Evolutionary conservation across 1,139 yeast genomes (phyloP).

Genomic region (Hansenula lynferdii): DNA sequence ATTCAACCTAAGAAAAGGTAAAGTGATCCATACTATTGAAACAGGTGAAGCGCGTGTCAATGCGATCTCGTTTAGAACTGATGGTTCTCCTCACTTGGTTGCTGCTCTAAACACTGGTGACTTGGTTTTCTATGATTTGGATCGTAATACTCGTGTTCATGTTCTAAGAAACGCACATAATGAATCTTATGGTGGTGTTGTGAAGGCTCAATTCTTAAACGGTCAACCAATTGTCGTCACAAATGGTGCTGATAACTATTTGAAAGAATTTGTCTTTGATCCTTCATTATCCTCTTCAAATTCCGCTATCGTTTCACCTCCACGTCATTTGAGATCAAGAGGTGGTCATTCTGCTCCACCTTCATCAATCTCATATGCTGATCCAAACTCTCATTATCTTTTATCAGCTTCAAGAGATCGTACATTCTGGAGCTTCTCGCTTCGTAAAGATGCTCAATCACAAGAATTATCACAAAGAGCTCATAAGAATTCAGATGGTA

Average conservation of each 20-base stretch:
- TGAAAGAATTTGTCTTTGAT: conserved; percentile 91
- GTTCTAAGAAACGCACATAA: conserved; percentile 68
- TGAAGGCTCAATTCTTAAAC: conserved; percentile 69
- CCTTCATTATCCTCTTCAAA: conserved; percentile 58
- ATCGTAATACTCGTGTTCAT: conserved; percentile 68
- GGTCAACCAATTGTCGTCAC: conserved; percentile 95
- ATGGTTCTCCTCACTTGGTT: conserved; percentile 81
- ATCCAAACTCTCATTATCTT: conserved; percentile 75
- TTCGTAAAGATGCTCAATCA: conserved; percentile 94
- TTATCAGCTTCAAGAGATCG: conserved; percentile 86
- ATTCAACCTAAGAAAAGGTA: conserved; percentile 67
- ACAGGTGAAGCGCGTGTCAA: conserved; percentile 48
- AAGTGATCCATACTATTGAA: conserved; percentile 49
- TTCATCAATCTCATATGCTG: conserved; percentile 69
- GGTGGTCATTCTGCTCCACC: conserved; percentile 98
- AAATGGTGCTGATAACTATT: conserved; percentile 85
- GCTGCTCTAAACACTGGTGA: conserved; percentile 82
- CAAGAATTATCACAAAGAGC: conserved; percentile 85
- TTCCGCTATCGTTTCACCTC: conserved; percentile 66
- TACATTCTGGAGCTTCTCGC: conserved; percentile 86
- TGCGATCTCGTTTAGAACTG: conserved; percentile 85
- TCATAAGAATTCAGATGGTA: conserved; percentile 48
- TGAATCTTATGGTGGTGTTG: conserved; percentile 76
- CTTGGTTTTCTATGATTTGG: conserved; percentile 78
- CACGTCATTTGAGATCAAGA: conserved; percentile 85